A percentile compares a stretch with the other conserved stretches of the same genome.
These are phyloP conservation scores for Sergeia podlipaevii DNA, from an alignment of 208 protist species.

Conservation along the genomic window DNA sequence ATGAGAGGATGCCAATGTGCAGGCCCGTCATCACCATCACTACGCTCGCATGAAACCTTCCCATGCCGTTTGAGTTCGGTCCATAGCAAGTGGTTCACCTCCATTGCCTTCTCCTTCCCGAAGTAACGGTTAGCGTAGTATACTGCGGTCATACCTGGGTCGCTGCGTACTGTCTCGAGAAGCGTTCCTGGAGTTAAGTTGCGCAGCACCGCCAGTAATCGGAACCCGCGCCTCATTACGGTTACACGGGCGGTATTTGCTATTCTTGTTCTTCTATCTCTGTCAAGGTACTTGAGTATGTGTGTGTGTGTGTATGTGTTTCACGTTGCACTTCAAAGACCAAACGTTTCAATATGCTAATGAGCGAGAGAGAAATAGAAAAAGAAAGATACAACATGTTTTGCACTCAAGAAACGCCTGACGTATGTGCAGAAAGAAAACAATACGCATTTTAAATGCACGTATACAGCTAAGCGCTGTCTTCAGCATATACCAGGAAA, in stretches of 20 bases:
- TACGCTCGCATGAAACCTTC: conserved; percentile 70
- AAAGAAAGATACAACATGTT: conserved; percentile 5
- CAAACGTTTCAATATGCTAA: too few species aligned
- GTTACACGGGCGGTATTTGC: not conserved
- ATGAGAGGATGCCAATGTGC: conserved; percentile 79
- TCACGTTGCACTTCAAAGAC: too few species aligned
- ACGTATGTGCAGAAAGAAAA: too few species aligned
- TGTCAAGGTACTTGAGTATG: too few species aligned
- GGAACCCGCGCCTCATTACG: conserved; percentile 13
- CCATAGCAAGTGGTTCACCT: conserved; percentile 75
- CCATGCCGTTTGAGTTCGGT: conserved; percentile 70
- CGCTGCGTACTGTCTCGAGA: conserved; percentile 67
- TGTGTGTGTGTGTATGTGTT: not conserved
- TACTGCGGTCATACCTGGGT: conserved; percentile 72
- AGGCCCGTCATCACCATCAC: conserved; percentile 39
- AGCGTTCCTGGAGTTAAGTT: conserved; percentile 39
- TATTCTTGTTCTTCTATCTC: too few species aligned
- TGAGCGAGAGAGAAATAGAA: not conserved
- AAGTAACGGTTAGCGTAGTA: conserved; percentile 91
- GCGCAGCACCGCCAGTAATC: conserved; percentile 13
- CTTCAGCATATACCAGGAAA: too few species aligned
- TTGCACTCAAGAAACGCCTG: too few species aligned
- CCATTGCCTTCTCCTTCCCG: conserved; percentile 47
- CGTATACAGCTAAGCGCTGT: too few species aligned
- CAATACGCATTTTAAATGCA: too few species aligned